These are phyloP conservation scores for Fonsecaea erecta DNA, from an alignment of 2,329 filamentous ascomycete species.

Conservation along the genomic window DNA sequence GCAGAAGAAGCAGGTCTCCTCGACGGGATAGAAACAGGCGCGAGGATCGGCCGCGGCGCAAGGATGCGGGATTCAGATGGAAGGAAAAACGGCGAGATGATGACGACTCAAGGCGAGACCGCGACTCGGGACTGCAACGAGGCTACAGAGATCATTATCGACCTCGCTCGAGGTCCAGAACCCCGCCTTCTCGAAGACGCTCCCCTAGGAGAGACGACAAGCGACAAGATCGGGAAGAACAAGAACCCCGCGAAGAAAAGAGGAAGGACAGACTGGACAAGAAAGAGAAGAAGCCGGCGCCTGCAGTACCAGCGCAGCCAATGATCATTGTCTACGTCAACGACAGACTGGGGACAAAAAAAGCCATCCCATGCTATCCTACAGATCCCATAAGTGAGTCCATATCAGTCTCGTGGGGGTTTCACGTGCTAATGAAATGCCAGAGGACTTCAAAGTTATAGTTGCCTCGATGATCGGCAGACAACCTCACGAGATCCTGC, in stretches of 20 bases:
- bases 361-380: conserved; percentile 85
- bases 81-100: conserved; percentile 55
- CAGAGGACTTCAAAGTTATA: conserved; percentile 82
- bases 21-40: conserved; percentile 42
- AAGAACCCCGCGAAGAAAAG: conserved; percentile 33
- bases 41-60: conserved; percentile 45
- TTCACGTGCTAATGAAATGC: conserved; percentile 25
- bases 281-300: conserved; percentile 35
- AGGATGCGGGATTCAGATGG: conserved; percentile 55
- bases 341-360: conserved; percentile 94
- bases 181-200: conserved; percentile 36
- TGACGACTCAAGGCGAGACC: conserved; percentile 46
- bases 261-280: conserved; percentile 40
- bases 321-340: conserved; percentile 97
- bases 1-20: conserved; percentile 52
- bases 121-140: conserved; percentile 57
- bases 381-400: conserved; percentile 73
- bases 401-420: not conserved
- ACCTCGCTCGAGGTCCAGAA: conserved; percentile 47
- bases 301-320: conserved; percentile 62
- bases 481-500: conserved; percentile 85
- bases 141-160: conserved; percentile 53
- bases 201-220: conserved; percentile 30
- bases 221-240: conserved; percentile 34
- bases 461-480: conserved; percentile 88